phyloP scores from a whole-genome alignment of 2,329 filamentous ascomycete genomes.

The Alternaria dauci region DNA sequence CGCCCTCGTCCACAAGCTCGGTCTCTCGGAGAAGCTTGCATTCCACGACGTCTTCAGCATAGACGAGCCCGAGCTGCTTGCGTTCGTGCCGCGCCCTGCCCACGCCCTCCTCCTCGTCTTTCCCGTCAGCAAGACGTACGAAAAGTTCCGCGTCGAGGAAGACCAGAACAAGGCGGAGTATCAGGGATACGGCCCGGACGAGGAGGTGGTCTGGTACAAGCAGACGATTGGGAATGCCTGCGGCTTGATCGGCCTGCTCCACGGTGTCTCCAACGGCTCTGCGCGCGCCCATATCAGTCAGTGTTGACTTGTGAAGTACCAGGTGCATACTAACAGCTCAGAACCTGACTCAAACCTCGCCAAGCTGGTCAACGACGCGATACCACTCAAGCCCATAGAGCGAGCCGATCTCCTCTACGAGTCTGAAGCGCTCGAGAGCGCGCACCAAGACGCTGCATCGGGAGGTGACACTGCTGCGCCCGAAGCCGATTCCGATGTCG shows the following conservation, averaged over 20 bases:
- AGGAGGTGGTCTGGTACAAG: conserved; percentile 91
- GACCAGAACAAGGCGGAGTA: conserved; percentile 73
- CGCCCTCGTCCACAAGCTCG: conserved; percentile 81
- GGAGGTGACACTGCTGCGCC: conserved; percentile 83
- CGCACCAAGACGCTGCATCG: conserved; percentile 79
- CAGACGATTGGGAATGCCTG: conserved; percentile 97
- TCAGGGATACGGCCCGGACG: conserved; percentile 68
- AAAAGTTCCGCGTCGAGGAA: conserved; percentile 76
- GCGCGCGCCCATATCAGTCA: conserved; percentile 59
- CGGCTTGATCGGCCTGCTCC: conserved; percentile 87
- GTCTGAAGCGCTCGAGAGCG: conserved; percentile 75
- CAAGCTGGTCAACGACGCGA: conserved; percentile 72
- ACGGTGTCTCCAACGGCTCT: conserved; percentile 82
- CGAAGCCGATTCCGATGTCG: conserved; percentile 79
- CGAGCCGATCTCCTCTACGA: conserved; percentile 80
- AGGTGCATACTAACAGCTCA: conserved; percentile 34
- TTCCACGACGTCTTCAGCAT: conserved; percentile 95
- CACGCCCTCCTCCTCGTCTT: conserved; percentile 92
- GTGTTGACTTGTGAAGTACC: conserved; percentile 10
- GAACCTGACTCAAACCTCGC: conserved; percentile 66
- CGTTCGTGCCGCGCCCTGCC: conserved; percentile 87
- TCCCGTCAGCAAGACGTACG: conserved; percentile 81
- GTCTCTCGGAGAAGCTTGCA: conserved; percentile 77
- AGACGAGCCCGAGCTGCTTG: conserved; percentile 82
- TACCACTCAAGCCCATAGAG: conserved; percentile 70